These are phyloP conservation scores for Yamadazyma tumulicola DNA, from an alignment of 805 yeast genomes.

Conservation along the genomic window DNA sequence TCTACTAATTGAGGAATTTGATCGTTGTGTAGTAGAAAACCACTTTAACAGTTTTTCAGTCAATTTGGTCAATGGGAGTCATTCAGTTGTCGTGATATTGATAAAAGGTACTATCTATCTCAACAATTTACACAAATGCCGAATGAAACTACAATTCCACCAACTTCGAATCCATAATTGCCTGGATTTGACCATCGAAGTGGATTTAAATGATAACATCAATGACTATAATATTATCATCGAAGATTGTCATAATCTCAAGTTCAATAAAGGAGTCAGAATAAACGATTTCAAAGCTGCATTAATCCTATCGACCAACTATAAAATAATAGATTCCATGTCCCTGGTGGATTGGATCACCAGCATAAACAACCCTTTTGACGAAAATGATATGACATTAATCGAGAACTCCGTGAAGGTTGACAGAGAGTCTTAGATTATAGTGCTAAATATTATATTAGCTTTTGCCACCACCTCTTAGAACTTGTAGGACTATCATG, in stretches of 20 bases:
- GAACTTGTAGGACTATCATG: too few species aligned
- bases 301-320: background rate
- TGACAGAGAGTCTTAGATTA: too few species aligned
- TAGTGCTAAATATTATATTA: too few species aligned
- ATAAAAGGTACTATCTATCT: slow-evolving; percentile 30
- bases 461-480: too few species aligned
- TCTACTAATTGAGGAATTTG: slow-evolving; percentile 2
- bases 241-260: slow-evolving; percentile 24
- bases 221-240: slow-evolving; percentile 20
- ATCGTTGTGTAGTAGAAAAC: slow-evolving; percentile 5
- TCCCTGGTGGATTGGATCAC: too few species aligned
- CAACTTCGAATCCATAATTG: slow-evolving; percentile 28
- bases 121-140: slow-evolving; percentile 17
- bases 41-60: slow-evolving; percentile 17
- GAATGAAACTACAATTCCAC: slow-evolving; percentile 23
- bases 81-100: slow-evolving; percentile 15
- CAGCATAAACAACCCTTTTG: too few species aligned
- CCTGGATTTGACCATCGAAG: slow-evolving; percentile 13
- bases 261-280: slow-evolving; percentile 7
- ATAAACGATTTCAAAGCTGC: slow-evolving; percentile 30
- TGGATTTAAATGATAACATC: slow-evolving; percentile 11
- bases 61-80: slow-evolving; percentile 17
- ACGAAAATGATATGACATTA: too few species aligned
- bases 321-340: too few species aligned
- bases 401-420: too few species aligned